Percentiles rank a stretch among this genome's conserved stretches.
phyloP scores from a whole-genome alignment of 208 protist genomes.

The Acanthamoeba culbertsoni region DNA sequence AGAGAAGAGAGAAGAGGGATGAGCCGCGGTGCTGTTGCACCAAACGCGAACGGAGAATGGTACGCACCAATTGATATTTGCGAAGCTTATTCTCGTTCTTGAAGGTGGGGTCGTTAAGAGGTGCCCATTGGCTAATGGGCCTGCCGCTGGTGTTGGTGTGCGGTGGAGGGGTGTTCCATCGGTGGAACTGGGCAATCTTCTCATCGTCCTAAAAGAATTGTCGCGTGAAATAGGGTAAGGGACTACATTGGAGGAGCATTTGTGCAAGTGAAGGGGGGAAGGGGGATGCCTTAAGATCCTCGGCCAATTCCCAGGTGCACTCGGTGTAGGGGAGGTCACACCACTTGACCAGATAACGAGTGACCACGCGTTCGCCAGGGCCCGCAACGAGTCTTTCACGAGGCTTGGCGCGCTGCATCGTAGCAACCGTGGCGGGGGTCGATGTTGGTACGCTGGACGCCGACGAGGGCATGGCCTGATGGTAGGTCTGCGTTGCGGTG shows the following conservation, averaged over 20 bases:
- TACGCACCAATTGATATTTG: slow-evolving; percentile 88
- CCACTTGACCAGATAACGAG: slow-evolving; percentile 82
- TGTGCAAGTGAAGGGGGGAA: not conserved
- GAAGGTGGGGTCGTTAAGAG: not conserved
- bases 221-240: no score
- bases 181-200: slow-evolving; percentile 16
- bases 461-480: no score
- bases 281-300: not conserved
- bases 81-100: slow-evolving; percentile 46
- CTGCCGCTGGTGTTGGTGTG: not conserved
- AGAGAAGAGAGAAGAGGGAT: no score
- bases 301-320: slow-evolving; percentile 75
- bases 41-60: no score
- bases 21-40: no score
- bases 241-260: no score
- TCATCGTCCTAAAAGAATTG: not conserved
- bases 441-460: no score
- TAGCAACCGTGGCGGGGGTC: not conserved
- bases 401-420: not conserved
- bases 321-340: slow-evolving; percentile 73
- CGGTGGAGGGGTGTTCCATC: not conserved
- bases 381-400: not conserved
- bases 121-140: not conserved
- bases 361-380: not conserved
- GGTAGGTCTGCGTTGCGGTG: not conserved